These are phyloP conservation scores for Aspergillus candidus DNA, from an alignment of 2,329 filamentous ascomycete species.

Conservation along the genomic window DNA sequence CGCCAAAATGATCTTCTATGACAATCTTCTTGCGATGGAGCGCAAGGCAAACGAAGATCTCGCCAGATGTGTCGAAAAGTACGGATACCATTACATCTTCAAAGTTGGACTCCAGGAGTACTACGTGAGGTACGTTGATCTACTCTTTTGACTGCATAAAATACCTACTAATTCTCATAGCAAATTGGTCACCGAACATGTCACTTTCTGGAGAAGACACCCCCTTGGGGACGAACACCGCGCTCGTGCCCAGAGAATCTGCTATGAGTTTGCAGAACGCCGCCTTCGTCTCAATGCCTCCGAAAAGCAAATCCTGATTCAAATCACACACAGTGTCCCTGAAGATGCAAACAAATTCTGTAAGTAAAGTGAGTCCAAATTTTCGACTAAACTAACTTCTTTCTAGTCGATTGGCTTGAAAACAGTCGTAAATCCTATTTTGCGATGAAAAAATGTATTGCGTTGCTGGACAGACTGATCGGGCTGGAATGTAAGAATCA, in stretches of 20 bases:
- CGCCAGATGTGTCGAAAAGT: slow-evolving; percentile 11
- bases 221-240: slow-evolving; percentile 12
- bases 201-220: slow-evolving; percentile 19
- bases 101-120: slow-evolving; percentile 22
- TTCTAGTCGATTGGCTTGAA: slow-evolving; percentile 18
- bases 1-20: slow-evolving; percentile 12
- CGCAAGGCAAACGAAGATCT: slow-evolving; percentile 19
- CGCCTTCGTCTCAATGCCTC: slow-evolving; percentile 13
- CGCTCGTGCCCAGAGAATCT: slow-evolving; percentile 13
- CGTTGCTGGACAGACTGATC: slow-evolving; percentile 7
- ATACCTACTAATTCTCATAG: slow-evolving; percentile 8
- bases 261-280: slow-evolving; percentile 19
- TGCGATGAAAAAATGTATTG: slow-evolving; percentile 18
- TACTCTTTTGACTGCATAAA: not conserved
- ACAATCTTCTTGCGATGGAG: slow-evolving; percentile 15
- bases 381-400: slow-evolving; percentile 5
- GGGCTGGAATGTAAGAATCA: slow-evolving; percentile 3
- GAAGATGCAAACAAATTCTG: slow-evolving; percentile 21
- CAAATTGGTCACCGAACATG: slow-evolving; percentile 11
- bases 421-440: slow-evolving; percentile 16
- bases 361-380: slow-evolving; percentile 12
- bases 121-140: slow-evolving; percentile 20
- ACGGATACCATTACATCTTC: slow-evolving; percentile 22
- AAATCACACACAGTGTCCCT: slow-evolving; percentile 10
- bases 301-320: slow-evolving; percentile 17